phyloP scores from a whole-genome alignment of 2,329 filamentous ascomycete species.

The Epichloe sibirici region DNA sequence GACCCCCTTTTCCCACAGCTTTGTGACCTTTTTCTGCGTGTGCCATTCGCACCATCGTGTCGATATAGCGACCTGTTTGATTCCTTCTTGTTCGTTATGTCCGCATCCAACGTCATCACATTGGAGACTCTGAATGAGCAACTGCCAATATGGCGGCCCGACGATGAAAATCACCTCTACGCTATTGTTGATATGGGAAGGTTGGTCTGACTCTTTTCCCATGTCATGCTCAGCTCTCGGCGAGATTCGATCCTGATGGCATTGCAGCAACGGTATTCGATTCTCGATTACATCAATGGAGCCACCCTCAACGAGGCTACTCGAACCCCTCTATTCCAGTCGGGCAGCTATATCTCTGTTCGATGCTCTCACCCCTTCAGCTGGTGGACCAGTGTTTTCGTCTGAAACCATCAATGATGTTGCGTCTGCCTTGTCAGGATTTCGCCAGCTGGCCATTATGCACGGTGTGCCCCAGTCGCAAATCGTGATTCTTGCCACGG shows the following conservation, averaged over 20 bases:
- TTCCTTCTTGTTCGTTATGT: conserved; percentile 13
- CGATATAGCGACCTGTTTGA: neutral
- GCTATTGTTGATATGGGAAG: conserved; percentile 50
- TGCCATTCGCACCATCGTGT: neutral
- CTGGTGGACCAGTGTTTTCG: conserved; percentile 31
- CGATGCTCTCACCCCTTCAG: conserved; percentile 55
- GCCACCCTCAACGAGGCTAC: conserved; percentile 55
- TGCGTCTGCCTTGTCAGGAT: conserved; percentile 52
- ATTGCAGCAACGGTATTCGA: conserved; percentile 71
- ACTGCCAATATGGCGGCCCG: conserved; percentile 36
- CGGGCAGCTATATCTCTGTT: conserved; percentile 76
- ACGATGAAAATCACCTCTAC: conserved; percentile 36
- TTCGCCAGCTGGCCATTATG: conserved; percentile 56
- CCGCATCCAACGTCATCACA: conserved; percentile 31
- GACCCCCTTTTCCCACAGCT: neutral
- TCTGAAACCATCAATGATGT: conserved; percentile 51
- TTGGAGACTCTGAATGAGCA: conserved; percentile 38
- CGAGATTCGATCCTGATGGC: neutral
- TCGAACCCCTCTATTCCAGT: conserved; percentile 67
- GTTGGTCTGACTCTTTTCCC: conserved; percentile 18
- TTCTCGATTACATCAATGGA: conserved; percentile 81
- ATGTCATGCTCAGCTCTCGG: neutral
- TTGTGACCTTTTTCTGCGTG: neutral
- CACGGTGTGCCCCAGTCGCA: conserved; percentile 54
- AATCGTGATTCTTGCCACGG: conserved; percentile 71